Percentiles rank a stretch among this genome's conserved stretches.
These are phyloP conservation scores for Mortierella sp. DNA, from an alignment of 371 early-diverging fungal genomes.

Conservation along the genomic window DNA sequence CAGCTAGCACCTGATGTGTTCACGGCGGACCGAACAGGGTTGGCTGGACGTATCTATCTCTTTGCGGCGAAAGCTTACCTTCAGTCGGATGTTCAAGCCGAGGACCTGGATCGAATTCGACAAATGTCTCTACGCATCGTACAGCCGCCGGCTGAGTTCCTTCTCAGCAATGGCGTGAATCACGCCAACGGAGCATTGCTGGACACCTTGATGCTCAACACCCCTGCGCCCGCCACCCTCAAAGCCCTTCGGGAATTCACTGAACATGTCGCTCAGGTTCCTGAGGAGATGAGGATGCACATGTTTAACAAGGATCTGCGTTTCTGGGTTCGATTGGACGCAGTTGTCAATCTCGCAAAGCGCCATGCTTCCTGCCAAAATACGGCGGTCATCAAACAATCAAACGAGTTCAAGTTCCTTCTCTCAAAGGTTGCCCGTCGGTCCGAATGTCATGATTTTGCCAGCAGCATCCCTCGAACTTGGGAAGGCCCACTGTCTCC, in stretches of 20 bases:
- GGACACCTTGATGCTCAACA: constrained; percentile 52
- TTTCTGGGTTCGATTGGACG: constrained; percentile 50
- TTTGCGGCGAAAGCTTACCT: constrained; percentile 40
- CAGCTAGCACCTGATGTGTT: constrained; percentile 3
- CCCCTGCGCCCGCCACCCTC: constrained; percentile 16
- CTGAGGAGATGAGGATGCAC: constrained; percentile 44
- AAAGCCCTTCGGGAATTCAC: constrained; percentile 38
- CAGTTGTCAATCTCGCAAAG: constrained; percentile 45
- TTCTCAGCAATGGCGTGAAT: constrained; percentile 25
- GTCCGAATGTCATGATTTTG: constrained; percentile 49
- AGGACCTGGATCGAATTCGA: constrained; percentile 27
- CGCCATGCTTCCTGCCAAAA: constrained; percentile 19
- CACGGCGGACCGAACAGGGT: constrained; percentile 21
- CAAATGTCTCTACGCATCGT: constrained; percentile 23
- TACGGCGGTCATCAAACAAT: constrained; percentile 21
- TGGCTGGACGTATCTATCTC: constrained; percentile 30
- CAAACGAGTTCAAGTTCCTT: constrained; percentile 51
- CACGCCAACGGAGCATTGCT: constrained; percentile 24
- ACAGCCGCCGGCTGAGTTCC: constrained; percentile 30
- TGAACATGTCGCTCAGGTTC: constrained; percentile 31
- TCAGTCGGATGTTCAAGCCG: not conserved
- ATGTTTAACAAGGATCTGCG: constrained; percentile 42
- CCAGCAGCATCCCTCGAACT: constrained; percentile 41
- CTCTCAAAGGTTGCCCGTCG: constrained; percentile 51
- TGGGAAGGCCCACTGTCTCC: constrained; percentile 42